Conservation (phyloP, 2,329 filamentous ascomycete genomes). For the Endoconidiophora laricicola region DNA sequence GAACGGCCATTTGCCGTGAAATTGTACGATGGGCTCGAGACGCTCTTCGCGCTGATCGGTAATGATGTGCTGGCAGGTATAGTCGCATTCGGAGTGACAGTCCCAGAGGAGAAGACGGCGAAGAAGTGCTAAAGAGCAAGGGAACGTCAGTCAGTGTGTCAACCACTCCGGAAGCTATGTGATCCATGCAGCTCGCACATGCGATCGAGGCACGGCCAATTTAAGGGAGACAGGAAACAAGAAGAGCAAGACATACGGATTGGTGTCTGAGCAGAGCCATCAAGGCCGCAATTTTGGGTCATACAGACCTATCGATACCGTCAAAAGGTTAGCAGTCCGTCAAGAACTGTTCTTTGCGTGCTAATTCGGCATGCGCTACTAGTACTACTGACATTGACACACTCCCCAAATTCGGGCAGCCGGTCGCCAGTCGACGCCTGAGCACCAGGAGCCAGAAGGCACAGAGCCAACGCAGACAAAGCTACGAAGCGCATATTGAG, state of each 20-base stretch:
- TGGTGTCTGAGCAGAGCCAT: constrained; percentile 29
- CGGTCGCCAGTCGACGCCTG: constrained; percentile 68
- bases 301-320: constrained; percentile 48
- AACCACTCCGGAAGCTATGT: too few relatives aligned
- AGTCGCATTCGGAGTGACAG: constrained; percentile 90
- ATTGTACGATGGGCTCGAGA: constrained; percentile 63
- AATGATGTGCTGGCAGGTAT: constrained; percentile 88
- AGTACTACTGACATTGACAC: constrained; percentile 24
- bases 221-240: constrained; percentile 8
- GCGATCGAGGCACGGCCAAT: constrained; percentile 6
- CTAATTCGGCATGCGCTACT: not conserved
- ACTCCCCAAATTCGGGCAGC: constrained; percentile 73
- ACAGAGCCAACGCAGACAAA: not conserved
- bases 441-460: constrained; percentile 20
- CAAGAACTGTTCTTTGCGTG: not conserved
- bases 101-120: constrained; percentile 82
- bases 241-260: constrained; percentile 44
- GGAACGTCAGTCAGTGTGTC: constrained; percentile 10
- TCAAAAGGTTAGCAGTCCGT: not conserved
- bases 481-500: too few relatives aligned
- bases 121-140: constrained; percentile 46
- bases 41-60: constrained; percentile 53
- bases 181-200: too few relatives aligned
- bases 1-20: constrained; percentile 98
- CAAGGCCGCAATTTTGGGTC: constrained; percentile 58